phyloP scores from a whole-genome alignment of 75 land plant species.

The Sequoiadendron giganteum region DNA sequence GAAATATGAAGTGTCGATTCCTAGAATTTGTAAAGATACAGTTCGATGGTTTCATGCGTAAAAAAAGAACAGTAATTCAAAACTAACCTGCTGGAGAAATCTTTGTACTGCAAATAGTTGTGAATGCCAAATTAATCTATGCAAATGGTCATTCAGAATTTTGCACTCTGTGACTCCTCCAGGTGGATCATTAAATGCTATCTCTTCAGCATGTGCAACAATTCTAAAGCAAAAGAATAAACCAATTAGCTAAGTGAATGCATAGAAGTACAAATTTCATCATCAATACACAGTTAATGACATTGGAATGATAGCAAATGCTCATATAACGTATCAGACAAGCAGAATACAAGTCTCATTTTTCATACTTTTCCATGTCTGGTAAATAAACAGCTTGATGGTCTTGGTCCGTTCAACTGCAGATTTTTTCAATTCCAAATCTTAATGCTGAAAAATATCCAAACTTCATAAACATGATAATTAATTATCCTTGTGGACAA shows the following conservation, averaged over 20 bases:
- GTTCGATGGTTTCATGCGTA: not conserved
- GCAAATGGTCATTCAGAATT: conserved; percentile 40
- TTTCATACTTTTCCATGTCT: not conserved
- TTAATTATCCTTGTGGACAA: not conserved
- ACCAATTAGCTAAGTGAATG: not conserved
- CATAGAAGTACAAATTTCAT: not conserved
- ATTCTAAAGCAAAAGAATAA: conserved; percentile 19
- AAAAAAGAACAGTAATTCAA: not conserved
- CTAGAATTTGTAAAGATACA: not conserved
- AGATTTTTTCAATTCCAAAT: not conserved
- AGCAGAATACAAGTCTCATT: not conserved
- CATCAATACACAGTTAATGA: not conserved
- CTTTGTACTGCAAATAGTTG: conserved; percentile 41
- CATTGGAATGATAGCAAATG: not conserved
- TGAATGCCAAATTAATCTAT: conserved; percentile 33
- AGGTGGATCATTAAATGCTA: conserved; percentile 55
- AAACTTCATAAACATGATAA: not conserved
- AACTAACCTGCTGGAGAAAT: conserved; percentile 41
- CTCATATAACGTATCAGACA: not conserved
- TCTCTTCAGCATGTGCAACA: conserved; percentile 46
- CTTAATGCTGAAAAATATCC: not conserved
- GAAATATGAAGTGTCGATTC: not conserved
- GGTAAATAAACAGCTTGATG: not conserved
- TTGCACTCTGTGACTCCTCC: conserved; percentile 40
- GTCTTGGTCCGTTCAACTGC: not conserved